Evolutionary conservation across 2,329 filamentous ascomycete genomes (phyloP), one percentile per base, ranked within the genome.

Genomic region (Torrubiellomyces zombiae): DNA sequence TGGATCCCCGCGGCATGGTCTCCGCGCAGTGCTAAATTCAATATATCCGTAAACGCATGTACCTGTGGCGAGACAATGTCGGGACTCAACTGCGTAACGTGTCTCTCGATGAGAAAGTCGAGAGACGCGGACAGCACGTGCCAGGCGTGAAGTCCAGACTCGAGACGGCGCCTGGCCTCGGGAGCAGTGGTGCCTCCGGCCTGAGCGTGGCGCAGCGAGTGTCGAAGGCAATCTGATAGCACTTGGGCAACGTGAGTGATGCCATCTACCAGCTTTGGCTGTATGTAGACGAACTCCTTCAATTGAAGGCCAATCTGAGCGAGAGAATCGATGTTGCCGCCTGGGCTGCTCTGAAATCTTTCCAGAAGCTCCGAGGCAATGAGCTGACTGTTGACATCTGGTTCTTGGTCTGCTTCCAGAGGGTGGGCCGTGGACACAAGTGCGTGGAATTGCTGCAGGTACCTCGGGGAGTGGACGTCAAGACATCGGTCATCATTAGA

Each of bases 21-120:
- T 6, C 49, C 43, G 9, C 42, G 40, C 8, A 71, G 39, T 24
- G 49, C 49, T 7, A 43, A 26, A 18, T 46, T 55, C 12, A 65
- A 43, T 7, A 69, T 53, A 5, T 54, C 50, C 3, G 55, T 47
- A 14, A 70, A 45, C 9, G 48, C 45, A 2, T 36, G 34, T 11
- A 68, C 44, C 9, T 55, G 40, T 10, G 27, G 29, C 9, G 42
- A 36, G 1, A 59, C 53, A 15, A 50, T 53, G 3, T 70, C 63
- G 9, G 46, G 45, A 9, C 48, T 50, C 11, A 74, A 46, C 24
- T 53, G 53, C 7, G 63, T 68, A 20, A 64, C 55, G 28, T 61
- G 58, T 35, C 67, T 72, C 16, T 70, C 64, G 21, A 72, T 56
- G 27, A 63, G 52, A 4, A 36, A 35, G 4, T 50, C 48, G 10